These are phyloP conservation scores for Plasmopara halstedii DNA, from an alignment of 352 stramenopile genomes.

Conservation along the genomic window DNA sequence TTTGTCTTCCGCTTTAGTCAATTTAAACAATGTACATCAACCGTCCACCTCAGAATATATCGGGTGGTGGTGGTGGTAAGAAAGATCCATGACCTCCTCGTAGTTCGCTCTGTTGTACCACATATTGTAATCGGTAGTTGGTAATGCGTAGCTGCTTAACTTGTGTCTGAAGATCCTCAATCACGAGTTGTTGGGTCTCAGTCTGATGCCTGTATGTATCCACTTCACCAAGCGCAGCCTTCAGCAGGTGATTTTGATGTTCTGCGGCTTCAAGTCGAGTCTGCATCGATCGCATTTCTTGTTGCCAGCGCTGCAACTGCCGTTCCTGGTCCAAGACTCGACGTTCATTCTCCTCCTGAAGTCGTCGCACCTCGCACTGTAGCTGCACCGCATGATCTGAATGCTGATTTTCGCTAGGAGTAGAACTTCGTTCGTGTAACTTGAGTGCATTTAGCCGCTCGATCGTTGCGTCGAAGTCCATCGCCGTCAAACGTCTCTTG, in stretches of 20 bases:
- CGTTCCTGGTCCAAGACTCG: conserved; percentile 38
- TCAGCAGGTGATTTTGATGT: conserved; percentile 51
- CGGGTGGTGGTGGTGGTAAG: conserved; percentile 49
- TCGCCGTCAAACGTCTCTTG: conserved; percentile 7
- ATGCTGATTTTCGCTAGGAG: conserved; percentile 4
- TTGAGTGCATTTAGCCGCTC: conserved; percentile 68
- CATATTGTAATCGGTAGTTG: conserved; percentile 66
- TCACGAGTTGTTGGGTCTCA: conserved; percentile 54
- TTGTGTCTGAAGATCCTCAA: conserved; percentile 58
- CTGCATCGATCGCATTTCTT: conserved; percentile 45
- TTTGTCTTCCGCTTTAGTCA: conserved; percentile 6
- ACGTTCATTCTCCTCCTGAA: conserved; percentile 43
- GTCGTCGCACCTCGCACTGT: conserved; percentile 30
- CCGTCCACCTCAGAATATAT: conserved; percentile 45
- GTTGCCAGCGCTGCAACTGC: conserved; percentile 35
- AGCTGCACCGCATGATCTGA: conserved; percentile 15
- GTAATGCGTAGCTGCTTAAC: conserved; percentile 58
- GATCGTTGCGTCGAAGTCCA: conserved; percentile 64
- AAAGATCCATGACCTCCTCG: conserved; percentile 32
- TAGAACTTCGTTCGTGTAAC: conserved; percentile 33
- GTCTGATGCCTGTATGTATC: conserved; percentile 41
- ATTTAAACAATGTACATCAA: background rate
- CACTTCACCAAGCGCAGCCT: conserved; percentile 26
- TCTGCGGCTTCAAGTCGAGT: conserved; percentile 33
- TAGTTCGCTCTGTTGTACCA: conserved; percentile 64